Conservation (phyloP, 202 grass and related monocot genomes). For the Setaria viridis region DNA sequence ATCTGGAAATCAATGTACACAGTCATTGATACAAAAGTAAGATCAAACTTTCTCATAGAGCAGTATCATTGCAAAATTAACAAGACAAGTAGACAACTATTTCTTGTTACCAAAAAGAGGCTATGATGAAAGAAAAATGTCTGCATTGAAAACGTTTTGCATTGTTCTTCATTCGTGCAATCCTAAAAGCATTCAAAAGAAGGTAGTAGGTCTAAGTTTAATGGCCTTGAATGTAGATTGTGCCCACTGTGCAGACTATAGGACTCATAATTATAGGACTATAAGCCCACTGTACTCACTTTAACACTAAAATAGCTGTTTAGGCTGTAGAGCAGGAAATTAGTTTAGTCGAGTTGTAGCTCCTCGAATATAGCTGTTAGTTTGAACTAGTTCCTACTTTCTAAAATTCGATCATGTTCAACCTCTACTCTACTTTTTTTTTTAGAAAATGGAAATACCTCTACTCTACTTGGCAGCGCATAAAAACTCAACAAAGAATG, state of each 20-base stretch:
- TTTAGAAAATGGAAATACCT: background rate
- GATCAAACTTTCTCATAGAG: background rate
- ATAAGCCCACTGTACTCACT: background rate
- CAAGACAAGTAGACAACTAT: background rate
- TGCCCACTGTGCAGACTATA: background rate
- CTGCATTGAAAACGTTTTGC: background rate
- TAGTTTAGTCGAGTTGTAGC: background rate
- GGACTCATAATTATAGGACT: slow-evolving; percentile 6
- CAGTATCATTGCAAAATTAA: background rate
- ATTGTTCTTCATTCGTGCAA: too few species aligned
- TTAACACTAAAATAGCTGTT: too few species aligned
- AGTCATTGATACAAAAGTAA: background rate
- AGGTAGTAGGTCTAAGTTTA: background rate
- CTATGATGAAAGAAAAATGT: background rate
- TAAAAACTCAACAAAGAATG: background rate
- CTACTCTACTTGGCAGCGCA: background rate
- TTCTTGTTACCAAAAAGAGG: background rate
- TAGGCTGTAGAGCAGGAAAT: slow-evolving; percentile 17
- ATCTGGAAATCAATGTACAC: slow-evolving; percentile 60
- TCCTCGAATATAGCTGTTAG: background rate
- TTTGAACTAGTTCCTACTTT: background rate
- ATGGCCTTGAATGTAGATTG: background rate
- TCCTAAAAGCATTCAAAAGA: too few species aligned
- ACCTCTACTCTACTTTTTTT: background rate
- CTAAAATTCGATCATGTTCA: background rate